phyloP scores from a whole-genome alignment of 2,329 filamentous ascomycete species.

The Alternaria dauci region DNA sequence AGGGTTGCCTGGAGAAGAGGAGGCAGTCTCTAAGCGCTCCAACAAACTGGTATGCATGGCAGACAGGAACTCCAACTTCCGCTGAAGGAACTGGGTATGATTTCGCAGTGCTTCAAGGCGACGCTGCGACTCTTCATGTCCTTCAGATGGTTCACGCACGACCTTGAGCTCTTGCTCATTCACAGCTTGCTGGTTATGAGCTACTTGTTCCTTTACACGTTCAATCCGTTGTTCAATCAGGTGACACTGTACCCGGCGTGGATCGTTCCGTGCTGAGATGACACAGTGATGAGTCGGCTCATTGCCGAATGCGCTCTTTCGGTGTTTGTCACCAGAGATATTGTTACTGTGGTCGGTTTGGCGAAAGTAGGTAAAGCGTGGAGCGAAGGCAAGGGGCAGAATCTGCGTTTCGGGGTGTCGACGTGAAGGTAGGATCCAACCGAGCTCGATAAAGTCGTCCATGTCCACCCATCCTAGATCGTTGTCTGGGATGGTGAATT shows the following conservation, averaged over 20 bases:
- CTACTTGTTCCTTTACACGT: conserved; percentile 79
- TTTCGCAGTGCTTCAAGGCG: conserved; percentile 65
- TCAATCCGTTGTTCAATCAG: conserved; percentile 83
- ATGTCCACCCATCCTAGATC: conserved; percentile 98
- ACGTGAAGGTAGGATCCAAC: conserved; percentile 92
- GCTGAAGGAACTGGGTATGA: conserved; percentile 65
- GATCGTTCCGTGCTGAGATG: conserved; percentile 79
- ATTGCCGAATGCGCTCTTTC: conserved; percentile 88
- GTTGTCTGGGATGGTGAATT: conserved; percentile 94
- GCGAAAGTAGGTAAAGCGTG: conserved; percentile 95
- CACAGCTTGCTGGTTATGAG: conserved; percentile 74
- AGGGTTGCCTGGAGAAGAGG: conserved; percentile 66
- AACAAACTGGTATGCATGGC: conserved; percentile 66
- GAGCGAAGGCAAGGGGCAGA: conserved; percentile 87
- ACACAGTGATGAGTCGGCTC: conserved; percentile 95
- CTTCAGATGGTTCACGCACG: conserved; percentile 63
- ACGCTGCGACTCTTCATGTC: conserved; percentile 60
- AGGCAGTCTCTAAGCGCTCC: conserved; percentile 66
- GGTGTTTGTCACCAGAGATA: conserved; percentile 79
- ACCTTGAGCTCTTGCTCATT: conserved; percentile 76
- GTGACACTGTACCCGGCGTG: conserved; percentile 84
- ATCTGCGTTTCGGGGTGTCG: conserved; percentile 94
- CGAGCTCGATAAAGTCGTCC: conserved; percentile 98
- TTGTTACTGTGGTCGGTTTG: conserved; percentile 90
- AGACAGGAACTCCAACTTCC: conserved; percentile 67